Evolutionary conservation across 805 yeast genomes (phyloP).

Genomic region (Clavispora santaluciae): DNA sequence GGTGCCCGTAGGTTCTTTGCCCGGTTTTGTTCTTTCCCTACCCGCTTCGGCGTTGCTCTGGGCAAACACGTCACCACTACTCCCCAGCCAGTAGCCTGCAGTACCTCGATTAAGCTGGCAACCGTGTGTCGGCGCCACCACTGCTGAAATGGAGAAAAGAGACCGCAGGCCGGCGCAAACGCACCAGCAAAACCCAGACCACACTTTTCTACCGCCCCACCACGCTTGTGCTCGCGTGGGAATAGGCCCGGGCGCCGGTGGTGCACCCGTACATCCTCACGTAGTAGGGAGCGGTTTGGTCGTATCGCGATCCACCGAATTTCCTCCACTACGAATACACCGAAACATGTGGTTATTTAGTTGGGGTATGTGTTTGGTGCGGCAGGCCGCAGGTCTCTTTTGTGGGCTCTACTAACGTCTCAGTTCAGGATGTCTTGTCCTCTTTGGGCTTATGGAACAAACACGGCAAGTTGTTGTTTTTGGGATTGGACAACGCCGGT

Average conservation of each 20-base stretch:
- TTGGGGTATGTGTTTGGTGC: conserved; percentile 29
- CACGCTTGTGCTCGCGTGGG: too few species aligned
- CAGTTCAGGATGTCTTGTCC: conserved; percentile 43
- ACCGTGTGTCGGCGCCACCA: not conserved
- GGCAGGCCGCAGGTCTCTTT: not conserved
- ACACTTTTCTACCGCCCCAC: too few species aligned
- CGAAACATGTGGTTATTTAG: conserved; percentile 31
- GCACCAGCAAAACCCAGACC: too few species aligned
- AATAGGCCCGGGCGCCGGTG: not conserved
- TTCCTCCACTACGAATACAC: not conserved
- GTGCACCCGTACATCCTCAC: conserved; percentile 3
- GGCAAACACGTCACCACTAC: not conserved
- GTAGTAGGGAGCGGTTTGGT: not conserved
- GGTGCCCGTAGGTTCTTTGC: too few species aligned
- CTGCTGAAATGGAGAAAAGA: too few species aligned
- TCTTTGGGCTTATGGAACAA: conserved; percentile 46
- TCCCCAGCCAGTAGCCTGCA: not conserved
- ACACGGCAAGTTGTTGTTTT: conserved; percentile 43
- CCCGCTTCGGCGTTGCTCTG: too few species aligned
- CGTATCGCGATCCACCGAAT: conserved; percentile 1
- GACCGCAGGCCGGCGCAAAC: too few species aligned
- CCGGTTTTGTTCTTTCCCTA: too few species aligned
- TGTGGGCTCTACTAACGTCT: conserved; percentile 16
- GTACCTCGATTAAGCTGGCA: not conserved
- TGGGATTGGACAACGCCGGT: conserved; percentile 46